These are phyloP conservation scores for Graphium sp. DNA, from an alignment of 2,329 filamentous ascomycete species.

Conservation along the genomic window DNA sequence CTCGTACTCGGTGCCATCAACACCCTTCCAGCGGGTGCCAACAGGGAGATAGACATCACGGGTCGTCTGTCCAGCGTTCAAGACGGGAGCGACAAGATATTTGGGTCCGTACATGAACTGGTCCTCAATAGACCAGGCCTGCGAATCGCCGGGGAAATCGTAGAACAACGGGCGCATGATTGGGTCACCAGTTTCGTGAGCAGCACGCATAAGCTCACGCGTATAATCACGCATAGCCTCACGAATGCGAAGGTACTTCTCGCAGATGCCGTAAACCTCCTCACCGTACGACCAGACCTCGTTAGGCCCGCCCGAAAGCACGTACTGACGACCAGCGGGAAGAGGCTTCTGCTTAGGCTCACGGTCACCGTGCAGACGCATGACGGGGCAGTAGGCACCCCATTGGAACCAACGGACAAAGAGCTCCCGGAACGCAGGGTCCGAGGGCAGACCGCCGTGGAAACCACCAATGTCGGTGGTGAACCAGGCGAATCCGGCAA, in stretches of 20 bases:
- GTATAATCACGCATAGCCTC: conserved; percentile 43
- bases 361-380: conserved; percentile 49
- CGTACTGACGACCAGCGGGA: conserved; percentile 20
- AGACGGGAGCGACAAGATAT: conserved; percentile 40
- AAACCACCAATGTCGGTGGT: conserved; percentile 58
- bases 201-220: conserved; percentile 37
- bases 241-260: conserved; percentile 38
- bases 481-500: conserved; percentile 50
- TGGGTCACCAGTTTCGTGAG: conserved; percentile 40
- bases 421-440: conserved; percentile 40
- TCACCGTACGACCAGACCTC: conserved; percentile 52
- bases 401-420: conserved; percentile 56
- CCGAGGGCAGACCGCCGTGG: conserved; percentile 42
- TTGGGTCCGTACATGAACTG: conserved; percentile 48
- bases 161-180: conserved; percentile 48
- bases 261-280: conserved; percentile 41
- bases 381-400: conserved; percentile 50
- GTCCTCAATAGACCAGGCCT: conserved; percentile 37
- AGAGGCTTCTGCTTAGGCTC: conserved; percentile 30
- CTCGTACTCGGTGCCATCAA: conserved; percentile 3
- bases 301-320: conserved; percentile 33
- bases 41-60: conserved; percentile 34
- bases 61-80: conserved; percentile 26
- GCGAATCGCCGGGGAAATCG: conserved; percentile 38
- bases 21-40: conserved; percentile 8